phyloP scores from a whole-genome alignment of 1,284 basidiomycete species.

The Cystobasidiaceae sp. region DNA sequence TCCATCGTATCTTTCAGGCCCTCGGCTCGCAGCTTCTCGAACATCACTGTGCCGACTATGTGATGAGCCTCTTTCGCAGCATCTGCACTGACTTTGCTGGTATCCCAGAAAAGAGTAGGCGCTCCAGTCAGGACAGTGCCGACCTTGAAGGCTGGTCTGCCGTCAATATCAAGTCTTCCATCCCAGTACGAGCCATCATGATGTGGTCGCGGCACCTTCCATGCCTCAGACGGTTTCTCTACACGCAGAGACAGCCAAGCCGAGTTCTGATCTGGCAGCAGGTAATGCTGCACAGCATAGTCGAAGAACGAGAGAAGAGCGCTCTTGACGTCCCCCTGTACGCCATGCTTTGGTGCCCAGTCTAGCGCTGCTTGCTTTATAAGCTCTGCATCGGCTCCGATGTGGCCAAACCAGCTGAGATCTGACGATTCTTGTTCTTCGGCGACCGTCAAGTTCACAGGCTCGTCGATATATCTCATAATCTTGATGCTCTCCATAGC shows the following conservation, averaged over 20 bases:
- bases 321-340: not conserved
- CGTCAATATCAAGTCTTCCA: not conserved
- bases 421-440: not conserved
- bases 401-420: not conserved
- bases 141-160: slow-evolving; percentile 2
- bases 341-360: not conserved
- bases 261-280: not conserved
- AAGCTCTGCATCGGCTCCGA: not conserved
- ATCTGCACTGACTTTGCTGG: not conserved
- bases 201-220: slow-evolving; percentile 22
- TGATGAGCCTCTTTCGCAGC: not conserved
- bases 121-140: slow-evolving; percentile 10
- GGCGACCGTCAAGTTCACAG: too few species aligned
- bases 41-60: not conserved
- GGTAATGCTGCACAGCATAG: not conserved
- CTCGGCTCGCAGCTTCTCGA: not conserved
- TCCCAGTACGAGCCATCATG: slow-evolving; percentile 20
- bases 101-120: slow-evolving; percentile 9
- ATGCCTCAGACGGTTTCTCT: not conserved
- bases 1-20: not conserved
- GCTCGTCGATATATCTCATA: too few species aligned
- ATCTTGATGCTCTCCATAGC: too few species aligned
- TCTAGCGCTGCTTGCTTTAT: too few species aligned
- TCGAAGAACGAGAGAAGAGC: not conserved
- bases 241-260: not conserved